Evolutionary conservation across 768 basidiomycete species (phyloP).

Genomic region (Tylopilus felleus): DNA sequence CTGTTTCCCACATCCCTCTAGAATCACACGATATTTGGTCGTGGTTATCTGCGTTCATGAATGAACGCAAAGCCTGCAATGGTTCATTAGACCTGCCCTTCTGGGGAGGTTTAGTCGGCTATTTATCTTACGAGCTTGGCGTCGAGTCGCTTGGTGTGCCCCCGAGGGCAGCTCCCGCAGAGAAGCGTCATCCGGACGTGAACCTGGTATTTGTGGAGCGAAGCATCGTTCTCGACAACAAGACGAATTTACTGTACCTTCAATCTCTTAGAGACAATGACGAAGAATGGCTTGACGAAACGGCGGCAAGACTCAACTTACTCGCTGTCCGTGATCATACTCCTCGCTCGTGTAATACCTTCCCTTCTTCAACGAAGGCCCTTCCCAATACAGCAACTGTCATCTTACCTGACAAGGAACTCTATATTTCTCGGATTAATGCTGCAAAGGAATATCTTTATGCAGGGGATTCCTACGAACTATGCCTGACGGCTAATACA

Average conservation of each 20-base stretch:
- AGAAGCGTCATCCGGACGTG: slow-evolving; percentile 59
- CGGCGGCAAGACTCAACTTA: slow-evolving; percentile 22
- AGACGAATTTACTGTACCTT: slow-evolving; percentile 48
- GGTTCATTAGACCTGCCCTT: slow-evolving; percentile 62
- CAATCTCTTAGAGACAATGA: slow-evolving; percentile 66
- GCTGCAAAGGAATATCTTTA: slow-evolving; percentile 70
- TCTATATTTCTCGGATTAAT: slow-evolving; percentile 68
- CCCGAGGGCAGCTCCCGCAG: slow-evolving; percentile 27
- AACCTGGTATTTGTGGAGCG: slow-evolving; percentile 77
- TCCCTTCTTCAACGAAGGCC: slow-evolving; percentile 28
- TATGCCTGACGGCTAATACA: slow-evolving; percentile 82
- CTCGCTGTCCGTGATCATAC: slow-evolving; percentile 9
- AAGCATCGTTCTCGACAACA: slow-evolving; percentile 64
- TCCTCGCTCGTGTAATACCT: slow-evolving; percentile 10
- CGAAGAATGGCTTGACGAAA: slow-evolving; percentile 55
- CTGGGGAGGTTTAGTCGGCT: slow-evolving; percentile 81
- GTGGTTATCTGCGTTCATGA: slow-evolving; percentile 74
- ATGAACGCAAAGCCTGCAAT: slow-evolving; percentile 40
- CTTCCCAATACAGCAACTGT: slow-evolving; percentile 31
- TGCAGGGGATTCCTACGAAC: slow-evolving; percentile 88
- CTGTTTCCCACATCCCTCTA: slow-evolving; percentile 40
- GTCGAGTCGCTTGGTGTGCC: slow-evolving; percentile 51
- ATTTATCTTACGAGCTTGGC: slow-evolving; percentile 78
- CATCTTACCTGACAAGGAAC: slow-evolving; percentile 51
- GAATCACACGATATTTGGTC: slow-evolving; percentile 61